Evolutionary conservation across 371 early-diverging fungal genomes (phyloP).

Genomic region (Enterocytospora artemiae): DNA sequence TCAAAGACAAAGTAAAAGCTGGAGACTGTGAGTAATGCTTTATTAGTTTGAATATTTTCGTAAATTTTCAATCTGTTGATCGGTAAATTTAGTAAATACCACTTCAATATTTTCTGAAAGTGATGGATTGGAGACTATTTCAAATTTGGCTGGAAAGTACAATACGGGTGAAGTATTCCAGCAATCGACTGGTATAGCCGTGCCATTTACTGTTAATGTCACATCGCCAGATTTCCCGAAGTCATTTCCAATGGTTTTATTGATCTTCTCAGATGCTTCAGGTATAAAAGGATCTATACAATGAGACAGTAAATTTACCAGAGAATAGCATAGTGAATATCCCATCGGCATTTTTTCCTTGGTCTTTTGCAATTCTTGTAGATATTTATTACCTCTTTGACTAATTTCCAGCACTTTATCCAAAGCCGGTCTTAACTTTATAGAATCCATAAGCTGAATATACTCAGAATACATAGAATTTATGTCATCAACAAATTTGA

Average conservation of each 20-base stretch:
- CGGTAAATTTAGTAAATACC: neutral
- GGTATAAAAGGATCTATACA: conserved; percentile 87
- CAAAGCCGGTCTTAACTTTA: conserved; percentile 74
- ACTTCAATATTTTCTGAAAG: neutral
- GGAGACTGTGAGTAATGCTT: no score
- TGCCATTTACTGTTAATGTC: no score
- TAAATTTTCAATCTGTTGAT: neutral
- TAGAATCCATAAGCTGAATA: conserved; percentile 67
- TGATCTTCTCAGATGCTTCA: conserved; percentile 57
- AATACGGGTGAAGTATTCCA: no score
- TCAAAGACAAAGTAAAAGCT: no score
- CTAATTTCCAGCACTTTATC: conserved; percentile 78
- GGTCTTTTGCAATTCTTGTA: conserved; percentile 67
- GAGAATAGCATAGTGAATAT: conserved; percentile 68
- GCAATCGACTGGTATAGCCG: no score
- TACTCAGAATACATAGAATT: conserved; percentile 69
- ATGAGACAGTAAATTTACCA: conserved; percentile 73
- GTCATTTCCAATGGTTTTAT: conserved; percentile 24
- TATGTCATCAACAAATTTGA: conserved; percentile 67
- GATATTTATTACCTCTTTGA: conserved; percentile 77
- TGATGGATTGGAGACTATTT: no score
- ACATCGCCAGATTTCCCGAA: no score
- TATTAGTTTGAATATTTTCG: no score
- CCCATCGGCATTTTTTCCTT: conserved; percentile 73
- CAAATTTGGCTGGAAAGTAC: no score